Evolutionary conservation across 1,284 basidiomycete genomes (phyloP), one percentile per base, ranked within the genome.

Genomic region (Phaffia rhodozyma): DNA sequence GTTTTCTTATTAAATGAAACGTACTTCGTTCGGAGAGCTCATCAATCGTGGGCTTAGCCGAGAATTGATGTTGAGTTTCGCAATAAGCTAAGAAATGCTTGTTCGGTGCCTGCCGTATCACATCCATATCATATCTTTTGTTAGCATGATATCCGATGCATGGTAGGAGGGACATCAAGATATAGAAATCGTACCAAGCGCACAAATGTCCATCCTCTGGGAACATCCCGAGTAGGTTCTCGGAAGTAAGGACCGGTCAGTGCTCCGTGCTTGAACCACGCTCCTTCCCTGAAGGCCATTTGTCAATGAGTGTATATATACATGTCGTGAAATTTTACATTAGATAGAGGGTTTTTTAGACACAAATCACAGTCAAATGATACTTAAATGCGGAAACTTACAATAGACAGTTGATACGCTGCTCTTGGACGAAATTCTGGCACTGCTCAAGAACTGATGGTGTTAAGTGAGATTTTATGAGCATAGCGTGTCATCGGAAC

Each of bases 231-330:
- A 25, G 53, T 38, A 0, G 54, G 27, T 18, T 38, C 43, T 20
- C 58, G 58, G 7, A 59, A 5, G 43, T 59, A 52, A 3, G 58
- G 13, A 2, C 18, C 32, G 25, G 61, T 49, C 20, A 55, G 54
- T 20, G 59, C 53, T 4, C 63, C 63, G 43, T 57, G 57, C 50
- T 56, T 65, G 55, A 65, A 65, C 63, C 63, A 65, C 3, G 58
- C 55, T 9, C 63, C 63, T 43, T 65, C 54, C 9, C 61, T 62
- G 43, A 18, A 29, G 16, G 7, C 1, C 27, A 13, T 2, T 7
- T 43, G 5, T 43, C 16, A 2, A 43, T 7, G 5, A 43, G 5
- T 43, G 38, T 16, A 43, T 9, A 9, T 34, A 34, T 34, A 34
- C 9, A 34, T 43, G 16, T 16, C 38, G 13, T 43, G 13, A 11